Base-by-base conservation (phyloP, 2,329 filamentous ascomycete genomes). In the Plectosphaerella plurivora region DNA sequence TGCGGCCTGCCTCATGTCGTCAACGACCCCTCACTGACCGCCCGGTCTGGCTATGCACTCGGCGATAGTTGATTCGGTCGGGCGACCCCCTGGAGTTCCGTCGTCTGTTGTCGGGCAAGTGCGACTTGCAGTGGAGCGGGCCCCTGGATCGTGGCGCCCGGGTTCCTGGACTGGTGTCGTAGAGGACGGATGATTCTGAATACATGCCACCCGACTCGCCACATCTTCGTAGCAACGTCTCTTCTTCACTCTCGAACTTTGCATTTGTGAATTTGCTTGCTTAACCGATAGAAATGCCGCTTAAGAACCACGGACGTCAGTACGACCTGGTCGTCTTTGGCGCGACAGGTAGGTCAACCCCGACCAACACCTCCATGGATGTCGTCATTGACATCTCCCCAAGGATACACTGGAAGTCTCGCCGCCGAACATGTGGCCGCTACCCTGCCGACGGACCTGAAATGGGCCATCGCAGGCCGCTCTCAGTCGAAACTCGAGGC, bases 391-490 rank as follows among this genome's bases (percentile, higher is more conserved):
- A 25, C 24, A 50, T 20, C 16, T 33, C 28, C 33, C n/a, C 5
- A 79, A 65, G 92, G 92, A 25, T 96, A 95, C 70, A 97, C 92
- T 0, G 92, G 92, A 39, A 86, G 83, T 58, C 77, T 88, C 59
- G 84, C 84, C 3, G 86, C 86, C 25, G 86, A 95, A 66, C 84
- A 94, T 68, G 87, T 96, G 62, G 78, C 84, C 50, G 78, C 77
- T 14, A 73, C 82, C 58, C 75, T 91, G 1, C 88, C 91, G 0
- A 89, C 87, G 16, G 82, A 90, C 65, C 68, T 96, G 56, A 91
- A 84, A 73, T 97, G 92, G 92, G 92, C 90, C 14, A 76, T 97
- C 51, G 89, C 91, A 45, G 92, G 92, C 28, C 87, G 92, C 24
- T 92, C 89, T n/a, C 73, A 78, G 47, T 73, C 77, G 47, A 96